A percentile compares a stretch with the other conserved stretches of the same genome.
Evolutionary conservation across 192 early-diverging fungal genomes (phyloP).

Genomic region (Dissophora ornata): DNA sequence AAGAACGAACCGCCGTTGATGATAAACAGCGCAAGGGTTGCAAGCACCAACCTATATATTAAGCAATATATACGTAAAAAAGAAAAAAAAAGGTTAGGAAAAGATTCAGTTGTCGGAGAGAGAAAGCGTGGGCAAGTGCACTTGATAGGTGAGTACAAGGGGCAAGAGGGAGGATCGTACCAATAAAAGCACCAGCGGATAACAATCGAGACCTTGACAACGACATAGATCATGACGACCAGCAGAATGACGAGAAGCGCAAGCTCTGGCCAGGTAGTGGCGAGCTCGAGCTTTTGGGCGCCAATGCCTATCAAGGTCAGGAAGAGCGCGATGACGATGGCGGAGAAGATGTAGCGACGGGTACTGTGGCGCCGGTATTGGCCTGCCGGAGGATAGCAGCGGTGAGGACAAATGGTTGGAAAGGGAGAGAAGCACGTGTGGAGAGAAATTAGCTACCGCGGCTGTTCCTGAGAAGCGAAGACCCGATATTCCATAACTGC

Average conservation of each 20-base stretch:
- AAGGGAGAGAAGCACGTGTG: not conserved
- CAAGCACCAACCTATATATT: conserved; percentile 46
- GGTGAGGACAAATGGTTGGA: not conserved
- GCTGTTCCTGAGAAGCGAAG: not conserved
- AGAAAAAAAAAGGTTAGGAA: not conserved
- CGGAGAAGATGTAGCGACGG: conserved; percentile 43
- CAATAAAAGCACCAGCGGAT: conserved; percentile 59
- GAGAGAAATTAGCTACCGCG: too few relatives aligned
- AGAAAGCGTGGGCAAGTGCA: too few relatives aligned
- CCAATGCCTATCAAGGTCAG: conserved; percentile 46
- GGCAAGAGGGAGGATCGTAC: too few relatives aligned
- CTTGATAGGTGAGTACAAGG: too few relatives aligned
- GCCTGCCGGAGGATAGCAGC: too few relatives aligned
- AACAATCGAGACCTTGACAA: conserved; percentile 52
- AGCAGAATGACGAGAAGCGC: conserved; percentile 25
- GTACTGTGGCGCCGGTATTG: conserved; percentile 37
- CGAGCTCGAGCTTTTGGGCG: conserved; percentile 41
- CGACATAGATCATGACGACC: conserved; percentile 42
- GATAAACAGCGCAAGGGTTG: conserved; percentile 46
- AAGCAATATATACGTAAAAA: not conserved
- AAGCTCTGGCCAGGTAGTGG: conserved; percentile 35
- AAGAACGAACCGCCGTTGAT: conserved; percentile 43
- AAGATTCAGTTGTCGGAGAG: too few relatives aligned
- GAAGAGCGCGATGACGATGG: conserved; percentile 36
- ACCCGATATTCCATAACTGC: not conserved